Percentiles rank a stretch among this genome's conserved stretches.
These are phyloP conservation scores for Xylariales sp. DNA, from an alignment of 2,329 filamentous ascomycete species.

Conservation along the genomic window DNA sequence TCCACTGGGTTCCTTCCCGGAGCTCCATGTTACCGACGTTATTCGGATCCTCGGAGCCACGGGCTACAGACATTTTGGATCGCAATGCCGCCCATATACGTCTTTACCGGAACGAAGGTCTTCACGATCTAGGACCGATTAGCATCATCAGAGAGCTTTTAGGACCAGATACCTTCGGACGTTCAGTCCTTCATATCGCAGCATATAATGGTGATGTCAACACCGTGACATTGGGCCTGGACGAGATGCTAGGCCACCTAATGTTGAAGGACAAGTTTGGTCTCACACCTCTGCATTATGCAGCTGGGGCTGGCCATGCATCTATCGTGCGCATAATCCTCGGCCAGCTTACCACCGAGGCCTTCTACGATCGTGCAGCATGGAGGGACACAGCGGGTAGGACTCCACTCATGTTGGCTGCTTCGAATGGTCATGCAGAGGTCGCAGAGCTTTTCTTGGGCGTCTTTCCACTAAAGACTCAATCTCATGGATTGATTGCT, in stretches of 20 bases:
- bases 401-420: neutral
- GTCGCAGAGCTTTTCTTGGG: neutral
- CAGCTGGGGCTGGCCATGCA: neutral
- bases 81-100: neutral
- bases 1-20: neutral
- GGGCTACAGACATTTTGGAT: neutral
- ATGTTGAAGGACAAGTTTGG: neutral
- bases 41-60: neutral
- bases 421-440: neutral
- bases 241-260: neutral
- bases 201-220: neutral
- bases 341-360: neutral
- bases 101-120: neutral
- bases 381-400: neutral
- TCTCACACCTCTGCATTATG: neutral
- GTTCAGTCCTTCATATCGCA: neutral
- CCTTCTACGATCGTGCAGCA: neutral
- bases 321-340: neutral
- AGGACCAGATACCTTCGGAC: neutral
- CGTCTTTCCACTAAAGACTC: neutral
- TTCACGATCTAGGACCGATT: neutral
- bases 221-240: neutral
- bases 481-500: neutral
- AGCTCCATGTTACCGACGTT: neutral
- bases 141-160: too few relatives aligned